Percentiles rank a stretch among this genome's conserved stretches.
phyloP scores from a whole-genome alignment of 345 rosid species.

The Anastatica hierochuntica region DNA sequence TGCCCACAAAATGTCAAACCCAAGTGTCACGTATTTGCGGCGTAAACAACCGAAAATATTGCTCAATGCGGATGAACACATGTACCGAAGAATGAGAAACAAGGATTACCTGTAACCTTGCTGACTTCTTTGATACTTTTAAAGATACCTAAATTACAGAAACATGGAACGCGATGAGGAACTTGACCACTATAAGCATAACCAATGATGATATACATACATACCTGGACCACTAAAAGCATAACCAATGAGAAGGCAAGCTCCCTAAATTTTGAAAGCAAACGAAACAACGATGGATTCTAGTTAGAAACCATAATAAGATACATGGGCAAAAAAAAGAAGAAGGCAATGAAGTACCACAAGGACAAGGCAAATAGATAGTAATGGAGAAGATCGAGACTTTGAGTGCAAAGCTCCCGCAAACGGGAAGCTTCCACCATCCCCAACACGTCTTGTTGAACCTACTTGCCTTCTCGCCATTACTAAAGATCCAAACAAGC shows the following conservation, averaged over 20 bases:
- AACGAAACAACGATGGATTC: neutral
- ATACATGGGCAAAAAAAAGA: too few species aligned
- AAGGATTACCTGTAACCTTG: slow-evolving; percentile 44
- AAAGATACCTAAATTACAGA: slow-evolving; percentile 39
- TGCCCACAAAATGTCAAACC: too few species aligned
- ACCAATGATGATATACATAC: neutral
- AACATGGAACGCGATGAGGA: slow-evolving; percentile 2
- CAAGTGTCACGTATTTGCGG: too few species aligned
- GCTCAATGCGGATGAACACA: too few species aligned
- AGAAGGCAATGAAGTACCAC: slow-evolving; percentile 41
- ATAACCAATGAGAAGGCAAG: slow-evolving; percentile 61
- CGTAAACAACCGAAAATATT: too few species aligned
- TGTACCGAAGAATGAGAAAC: slow-evolving; percentile 8
- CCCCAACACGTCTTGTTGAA: slow-evolving; percentile 64
- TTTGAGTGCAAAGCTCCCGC: slow-evolving; percentile 64
- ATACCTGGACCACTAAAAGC: slow-evolving; percentile 67
- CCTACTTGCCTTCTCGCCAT: slow-evolving; percentile 90
- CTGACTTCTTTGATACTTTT: slow-evolving; percentile 41
- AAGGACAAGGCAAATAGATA: slow-evolving; percentile 59
- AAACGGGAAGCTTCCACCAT: slow-evolving; percentile 69
- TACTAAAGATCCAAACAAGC: slow-evolving; percentile 1
- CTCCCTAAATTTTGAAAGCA: slow-evolving; percentile 43
- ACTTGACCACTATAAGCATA: neutral
- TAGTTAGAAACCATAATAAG: too few species aligned
- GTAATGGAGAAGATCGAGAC: slow-evolving; percentile 65